These are phyloP conservation scores for Trichomonas gallinae DNA, from an alignment of 208 protist species.

Conservation along the genomic window DNA sequence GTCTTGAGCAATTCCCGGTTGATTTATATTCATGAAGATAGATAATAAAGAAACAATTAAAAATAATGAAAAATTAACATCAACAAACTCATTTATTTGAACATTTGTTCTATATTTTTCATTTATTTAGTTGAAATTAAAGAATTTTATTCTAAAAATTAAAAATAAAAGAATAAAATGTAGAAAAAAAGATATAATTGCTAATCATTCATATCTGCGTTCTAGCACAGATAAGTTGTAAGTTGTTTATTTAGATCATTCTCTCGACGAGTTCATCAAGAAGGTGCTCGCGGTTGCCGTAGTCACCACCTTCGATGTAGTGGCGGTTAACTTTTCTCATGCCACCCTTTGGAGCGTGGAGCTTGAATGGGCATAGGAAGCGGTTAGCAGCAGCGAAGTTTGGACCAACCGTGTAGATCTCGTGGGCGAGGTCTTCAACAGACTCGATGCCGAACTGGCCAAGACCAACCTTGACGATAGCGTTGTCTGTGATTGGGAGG, in stretches of 20 bases:
- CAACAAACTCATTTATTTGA: no score
- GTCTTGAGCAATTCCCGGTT: no score
- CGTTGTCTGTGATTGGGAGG: slow-evolving; percentile 81
- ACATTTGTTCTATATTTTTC: no score
- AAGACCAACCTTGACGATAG: slow-evolving; percentile 77
- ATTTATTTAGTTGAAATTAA: no score
- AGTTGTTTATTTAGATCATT: slow-evolving; percentile 78
- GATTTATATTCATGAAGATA: no score
- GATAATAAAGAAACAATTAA: no score
- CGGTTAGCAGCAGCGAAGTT: slow-evolving; percentile 90
- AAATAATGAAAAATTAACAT: no score
- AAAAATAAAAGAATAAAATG: no score
- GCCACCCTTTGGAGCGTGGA: slow-evolving; percentile 75
- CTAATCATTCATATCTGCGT: neutral
- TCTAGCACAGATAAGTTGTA: neutral
- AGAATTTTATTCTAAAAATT: no score
- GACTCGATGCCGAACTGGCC: slow-evolving; percentile 82
- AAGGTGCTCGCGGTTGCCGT: slow-evolving; percentile 92
- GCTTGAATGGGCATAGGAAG: slow-evolving; percentile 97
- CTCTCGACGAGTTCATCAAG: slow-evolving; percentile 89
- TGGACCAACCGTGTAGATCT: slow-evolving; percentile 94
- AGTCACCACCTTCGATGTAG: slow-evolving; percentile 96
- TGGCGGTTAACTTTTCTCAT: slow-evolving; percentile 80
- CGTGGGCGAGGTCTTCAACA: slow-evolving; percentile 97
- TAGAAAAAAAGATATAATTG: neutral